These are phyloP conservation scores for Sarocladiaceae sp. DNA, from an alignment of 2,329 filamentous ascomycete species.

Conservation along the genomic window DNA sequence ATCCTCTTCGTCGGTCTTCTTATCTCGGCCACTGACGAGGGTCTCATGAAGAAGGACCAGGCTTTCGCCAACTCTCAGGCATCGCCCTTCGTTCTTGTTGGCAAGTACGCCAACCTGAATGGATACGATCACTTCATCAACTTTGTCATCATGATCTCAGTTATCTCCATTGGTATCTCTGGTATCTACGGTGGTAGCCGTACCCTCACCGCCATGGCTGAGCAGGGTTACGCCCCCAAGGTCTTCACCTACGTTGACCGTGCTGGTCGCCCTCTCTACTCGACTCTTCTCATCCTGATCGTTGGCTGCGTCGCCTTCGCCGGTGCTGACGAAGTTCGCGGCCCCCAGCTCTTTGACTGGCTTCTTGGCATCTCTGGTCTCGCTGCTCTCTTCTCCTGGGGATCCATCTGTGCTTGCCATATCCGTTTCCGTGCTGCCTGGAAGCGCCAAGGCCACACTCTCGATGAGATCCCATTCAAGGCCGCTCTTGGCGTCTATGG, in stretches of 20 bases:
- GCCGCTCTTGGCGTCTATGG: conserved; percentile 58
- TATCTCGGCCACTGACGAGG: conserved; percentile 38
- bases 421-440: conserved; percentile 66
- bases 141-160: conserved; percentile 53
- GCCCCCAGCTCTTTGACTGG: conserved; percentile 57
- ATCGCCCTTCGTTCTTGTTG: conserved; percentile 56
- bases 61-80: conserved; percentile 34
- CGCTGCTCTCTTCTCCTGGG: conserved; percentile 65
- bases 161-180: conserved; percentile 55
- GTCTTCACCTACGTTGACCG: conserved; percentile 55
- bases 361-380: conserved; percentile 62
- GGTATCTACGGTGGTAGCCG: conserved; percentile 56
- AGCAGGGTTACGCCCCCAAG: conserved; percentile 54
- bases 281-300: conserved; percentile 41
- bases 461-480: conserved; percentile 64
- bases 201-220: conserved; percentile 54
- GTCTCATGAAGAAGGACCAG: conserved; percentile 36
- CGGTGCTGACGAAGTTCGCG: conserved; percentile 37
- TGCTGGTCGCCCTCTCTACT: conserved; percentile 49
- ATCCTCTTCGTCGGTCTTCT: conserved; percentile 49
- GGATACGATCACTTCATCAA: conserved; percentile 57
- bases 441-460: conserved; percentile 54
- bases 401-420: conserved; percentile 64
- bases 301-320: conserved; percentile 47
- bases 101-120: conserved; percentile 45